Evolutionary conservation across 106 monocot species (phyloP), one percentile per base, ranked within the genome.

Genomic region (Xerophyta viscosa): DNA sequence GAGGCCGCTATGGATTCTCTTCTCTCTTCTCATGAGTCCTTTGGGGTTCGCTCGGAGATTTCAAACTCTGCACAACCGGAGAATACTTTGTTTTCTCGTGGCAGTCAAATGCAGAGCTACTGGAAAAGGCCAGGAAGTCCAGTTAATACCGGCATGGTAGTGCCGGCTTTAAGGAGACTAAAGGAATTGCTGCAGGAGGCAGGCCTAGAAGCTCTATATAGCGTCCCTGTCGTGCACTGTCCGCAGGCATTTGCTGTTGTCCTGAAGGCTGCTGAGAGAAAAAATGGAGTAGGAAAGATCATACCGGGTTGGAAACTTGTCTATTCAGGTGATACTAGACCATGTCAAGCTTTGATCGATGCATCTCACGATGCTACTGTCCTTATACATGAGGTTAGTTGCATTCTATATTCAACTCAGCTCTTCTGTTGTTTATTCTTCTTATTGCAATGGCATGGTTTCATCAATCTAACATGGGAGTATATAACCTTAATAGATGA

Each of bases 281-380:
- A 22, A 29, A 98, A 73, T 54, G 42, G 45, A 36, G 23, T 48
- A 4, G 96, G 81, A 31, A 90, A 80, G 39, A 8, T 24, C 29
- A 70, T 90, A 48, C 89, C 89, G 3, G 96, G 96, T 13, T 98
- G 96, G 96, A 98, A 98, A 39, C 65, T 98, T 50, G 96, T 90
- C 9, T 98, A 98, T 74, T 98, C 96, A 0, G 96, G 89, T 46
- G 96, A 98, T 62, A 98, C 96, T 11, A 73, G 96, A 60, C 96
- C 96, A 22, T 98, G 96, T 46, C 77, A 79, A 43, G 63, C 85
- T 24, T 50, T 98, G 37, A 68, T 86, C 28, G 79, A 89, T 44
- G 96, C 96, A 46, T 73, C 96, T 56, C 65, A 30, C 30, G 76
- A 60, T 62, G 96, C 96, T 53, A 98, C 90, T n/a, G 60, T 98